A percentile compares a stretch with the other conserved stretches of the same genome.
These are phyloP conservation scores for Echinochloa phyllopogon DNA, from an alignment of 176 grass and related monocot species.

Conservation along the genomic window DNA sequence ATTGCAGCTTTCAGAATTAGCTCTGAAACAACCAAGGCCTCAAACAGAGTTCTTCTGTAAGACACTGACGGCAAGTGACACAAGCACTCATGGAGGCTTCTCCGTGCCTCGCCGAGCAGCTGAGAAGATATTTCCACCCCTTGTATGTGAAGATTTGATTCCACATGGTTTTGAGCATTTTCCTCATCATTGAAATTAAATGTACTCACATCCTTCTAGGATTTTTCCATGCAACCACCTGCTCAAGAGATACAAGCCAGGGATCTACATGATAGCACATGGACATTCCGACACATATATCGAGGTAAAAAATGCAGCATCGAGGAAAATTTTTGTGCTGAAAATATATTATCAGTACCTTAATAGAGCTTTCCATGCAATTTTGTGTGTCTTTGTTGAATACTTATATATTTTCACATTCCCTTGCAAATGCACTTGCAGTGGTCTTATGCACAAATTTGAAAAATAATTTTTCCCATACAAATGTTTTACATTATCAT, in stretches of 20 bases:
- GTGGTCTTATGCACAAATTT: neutral
- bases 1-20: conserved; percentile 61
- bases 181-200: neutral
- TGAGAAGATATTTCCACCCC: conserved; percentile 71
- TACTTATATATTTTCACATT: neutral
- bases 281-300: conserved; percentile 78
- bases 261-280: conserved; percentile 69
- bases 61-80: conserved; percentile 76
- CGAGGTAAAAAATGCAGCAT: conserved; percentile 49
- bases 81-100: conserved; percentile 78
- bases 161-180: conserved; percentile 27
- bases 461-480: neutral
- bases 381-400: neutral
- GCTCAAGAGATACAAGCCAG: conserved; percentile 70
- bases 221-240: conserved; percentile 72
- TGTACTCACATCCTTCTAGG: conserved; percentile 36
- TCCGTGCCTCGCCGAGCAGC: conserved; percentile 72
- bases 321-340: neutral
- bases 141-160: conserved; percentile 42
- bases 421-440: neutral
- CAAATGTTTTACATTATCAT: neutral
- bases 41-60: conserved; percentile 80
- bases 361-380: neutral
- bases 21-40: conserved; percentile 61
- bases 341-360: neutral